These are phyloP conservation scores for Melampsora americana DNA, from an alignment of 1,284 basidiomycete genomes.

Conservation along the genomic window DNA sequence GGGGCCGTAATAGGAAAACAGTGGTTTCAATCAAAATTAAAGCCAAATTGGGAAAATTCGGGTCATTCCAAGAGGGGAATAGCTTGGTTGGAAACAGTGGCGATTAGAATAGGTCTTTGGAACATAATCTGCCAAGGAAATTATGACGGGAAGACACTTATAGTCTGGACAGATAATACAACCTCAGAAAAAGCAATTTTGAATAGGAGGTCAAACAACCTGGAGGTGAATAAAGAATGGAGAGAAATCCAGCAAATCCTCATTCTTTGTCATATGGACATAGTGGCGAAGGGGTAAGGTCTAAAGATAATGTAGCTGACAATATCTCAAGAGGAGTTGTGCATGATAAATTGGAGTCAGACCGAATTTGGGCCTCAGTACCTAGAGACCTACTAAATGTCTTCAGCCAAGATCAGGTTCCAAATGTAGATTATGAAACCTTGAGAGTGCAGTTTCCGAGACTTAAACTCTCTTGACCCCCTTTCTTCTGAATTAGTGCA, in stretches of 20 bases:
- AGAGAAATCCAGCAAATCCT: background rate
- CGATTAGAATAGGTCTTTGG: background rate
- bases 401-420: background rate
- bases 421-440: background rate
- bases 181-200: too few species aligned
- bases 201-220: too few species aligned
- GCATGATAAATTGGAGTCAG: too few species aligned
- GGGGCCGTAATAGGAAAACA: background rate
- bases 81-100: slow-evolving; percentile 15
- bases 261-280: background rate
- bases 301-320: background rate
- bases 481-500: too few species aligned
- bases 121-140: background rate
- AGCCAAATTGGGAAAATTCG: too few species aligned
- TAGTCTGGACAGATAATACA: too few species aligned
- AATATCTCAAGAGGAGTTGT: slow-evolving; percentile 3
- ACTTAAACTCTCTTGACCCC: background rate
- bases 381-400: too few species aligned
- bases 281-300: background rate
- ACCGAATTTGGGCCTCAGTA: background rate
- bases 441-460: background rate
- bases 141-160: background rate
- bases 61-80: background rate
- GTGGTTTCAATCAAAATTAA: slow-evolving; percentile 3
- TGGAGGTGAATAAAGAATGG: too few species aligned